Evolutionary conservation across 2,329 filamentous ascomycete species (phyloP).

Genomic region (Botrytis medusae): DNA sequence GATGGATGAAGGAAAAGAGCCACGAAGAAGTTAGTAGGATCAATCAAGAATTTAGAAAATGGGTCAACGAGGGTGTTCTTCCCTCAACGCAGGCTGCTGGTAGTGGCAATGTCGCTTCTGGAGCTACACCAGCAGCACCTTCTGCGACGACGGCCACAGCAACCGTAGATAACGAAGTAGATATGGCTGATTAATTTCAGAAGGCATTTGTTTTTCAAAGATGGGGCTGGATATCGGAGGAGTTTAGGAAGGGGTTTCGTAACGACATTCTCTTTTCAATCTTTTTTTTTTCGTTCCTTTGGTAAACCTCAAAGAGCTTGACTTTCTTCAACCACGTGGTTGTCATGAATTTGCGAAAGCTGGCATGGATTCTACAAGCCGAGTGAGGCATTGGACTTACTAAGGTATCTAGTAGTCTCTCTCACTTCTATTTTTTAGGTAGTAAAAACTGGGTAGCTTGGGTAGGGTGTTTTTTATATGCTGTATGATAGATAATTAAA

Average conservation of each 20-base stretch:
- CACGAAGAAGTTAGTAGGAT: slow-evolving; percentile 50
- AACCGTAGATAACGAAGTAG: slow-evolving; percentile 19
- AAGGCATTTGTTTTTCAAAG: neutral
- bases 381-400: slow-evolving; percentile 5
- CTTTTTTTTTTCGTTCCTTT: neutral
- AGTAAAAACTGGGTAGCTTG: slow-evolving; percentile 3
- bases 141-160: neutral
- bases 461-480: slow-evolving; percentile 4
- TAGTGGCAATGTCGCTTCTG: neutral
- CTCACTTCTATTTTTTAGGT: neutral
- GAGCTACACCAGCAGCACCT: neutral
- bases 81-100: slow-evolving; percentile 7
- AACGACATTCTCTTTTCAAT: slow-evolving; percentile 7
- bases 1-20: slow-evolving; percentile 50
- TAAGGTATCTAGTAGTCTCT: neutral
- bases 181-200: slow-evolving; percentile 18
- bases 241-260: slow-evolving; percentile 13
- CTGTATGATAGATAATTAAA: slow-evolving; percentile 17
- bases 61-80: slow-evolving; percentile 42
- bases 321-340: neutral
- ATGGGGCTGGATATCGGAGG: neutral
- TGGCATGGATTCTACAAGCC: slow-evolving; percentile 1
- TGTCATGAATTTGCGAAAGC: slow-evolving; percentile 12
- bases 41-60: slow-evolving; percentile 49
- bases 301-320: slow-evolving; percentile 12